Evolutionary conservation across 2,329 filamentous ascomycete species (phyloP).

Genomic region (Blumeria hordei): DNA sequence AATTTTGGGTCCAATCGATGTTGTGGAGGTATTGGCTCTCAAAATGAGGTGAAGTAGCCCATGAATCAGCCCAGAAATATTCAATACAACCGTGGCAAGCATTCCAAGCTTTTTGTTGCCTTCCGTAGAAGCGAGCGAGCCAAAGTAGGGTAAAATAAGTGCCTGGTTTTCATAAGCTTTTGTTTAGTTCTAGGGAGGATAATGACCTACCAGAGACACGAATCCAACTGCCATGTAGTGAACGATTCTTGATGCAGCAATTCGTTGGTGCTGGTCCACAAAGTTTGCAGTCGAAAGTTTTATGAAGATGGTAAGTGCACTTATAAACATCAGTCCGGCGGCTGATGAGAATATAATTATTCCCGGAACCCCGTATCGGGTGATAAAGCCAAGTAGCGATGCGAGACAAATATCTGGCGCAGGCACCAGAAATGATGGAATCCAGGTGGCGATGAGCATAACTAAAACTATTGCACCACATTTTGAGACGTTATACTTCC

Average conservation of each 20-base stretch:
- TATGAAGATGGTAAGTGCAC: conserved; percentile 28
- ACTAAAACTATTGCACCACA: conserved; percentile 28
- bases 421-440: conserved; percentile 29
- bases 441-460: conserved; percentile 29
- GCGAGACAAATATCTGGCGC: conserved; percentile 39
- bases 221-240: conserved; percentile 34
- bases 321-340: conserved; percentile 24
- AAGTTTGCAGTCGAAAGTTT: conserved; percentile 28
- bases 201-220: conserved; percentile 29
- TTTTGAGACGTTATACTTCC: conserved; percentile 33
- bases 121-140: conserved; percentile 24
- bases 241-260: conserved; percentile 43
- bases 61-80: conserved; percentile 39
- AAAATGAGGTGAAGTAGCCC: conserved; percentile 43
- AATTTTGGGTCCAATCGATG: conserved; percentile 24
- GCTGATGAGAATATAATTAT: conserved; percentile 29
- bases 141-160: conserved; percentile 39
- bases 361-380: conserved; percentile 31
- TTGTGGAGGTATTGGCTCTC: conserved; percentile 33
- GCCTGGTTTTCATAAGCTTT: conserved; percentile 19
- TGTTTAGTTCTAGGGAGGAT: background rate
- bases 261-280: conserved; percentile 33
- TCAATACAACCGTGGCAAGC: conserved; percentile 39
- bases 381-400: conserved; percentile 42
- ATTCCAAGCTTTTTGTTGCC: conserved; percentile 28